Conservation (phyloP, 345 rosid genomes). For the Orychophragmus violaceus region DNA sequence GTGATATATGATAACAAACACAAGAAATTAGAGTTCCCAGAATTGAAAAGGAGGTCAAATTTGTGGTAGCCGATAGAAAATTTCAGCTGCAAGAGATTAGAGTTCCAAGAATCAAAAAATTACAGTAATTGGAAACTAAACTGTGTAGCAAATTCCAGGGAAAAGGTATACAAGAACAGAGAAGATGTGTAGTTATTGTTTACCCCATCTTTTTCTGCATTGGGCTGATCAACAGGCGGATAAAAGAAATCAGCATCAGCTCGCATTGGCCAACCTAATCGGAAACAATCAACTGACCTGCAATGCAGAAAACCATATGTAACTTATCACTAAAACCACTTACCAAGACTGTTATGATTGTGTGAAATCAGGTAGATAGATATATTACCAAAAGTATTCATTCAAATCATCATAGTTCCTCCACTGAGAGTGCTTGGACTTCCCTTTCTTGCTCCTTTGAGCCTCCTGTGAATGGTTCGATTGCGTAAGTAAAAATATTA, state of each 20-base stretch:
- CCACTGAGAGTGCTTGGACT: slow-evolving; percentile 98
- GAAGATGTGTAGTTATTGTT: slow-evolving; percentile 2
- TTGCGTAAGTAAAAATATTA: neutral
- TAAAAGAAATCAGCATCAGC: slow-evolving; percentile 90
- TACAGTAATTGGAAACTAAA: neutral
- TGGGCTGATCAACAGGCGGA: slow-evolving; percentile 30
- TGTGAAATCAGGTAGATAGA: neutral
- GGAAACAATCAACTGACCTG: slow-evolving; percentile 97
- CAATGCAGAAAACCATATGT: slow-evolving; percentile 18
- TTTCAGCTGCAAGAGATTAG: neutral
- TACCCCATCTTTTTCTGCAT: slow-evolving; percentile 60
- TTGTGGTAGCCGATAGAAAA: neutral
- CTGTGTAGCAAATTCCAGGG: neutral
- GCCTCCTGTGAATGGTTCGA: slow-evolving; percentile 67
- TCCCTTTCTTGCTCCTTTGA: slow-evolving; percentile 69
- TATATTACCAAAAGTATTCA: slow-evolving; percentile 83
- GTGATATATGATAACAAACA: slow-evolving; percentile 12
- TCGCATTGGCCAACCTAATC: slow-evolving; percentile 99
- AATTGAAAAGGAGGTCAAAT: neutral
- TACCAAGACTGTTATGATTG: neutral
- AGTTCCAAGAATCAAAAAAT: neutral
- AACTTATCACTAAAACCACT: neutral
- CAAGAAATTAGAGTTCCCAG: neutral
- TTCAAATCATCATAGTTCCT: slow-evolving; percentile 98
- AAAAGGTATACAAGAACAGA: neutral